Percentiles rank a stretch among this genome's conserved stretches.
Conservation (phyloP, 2,329 filamentous ascomycete species). For the Paecilomyces sp. region DNA sequence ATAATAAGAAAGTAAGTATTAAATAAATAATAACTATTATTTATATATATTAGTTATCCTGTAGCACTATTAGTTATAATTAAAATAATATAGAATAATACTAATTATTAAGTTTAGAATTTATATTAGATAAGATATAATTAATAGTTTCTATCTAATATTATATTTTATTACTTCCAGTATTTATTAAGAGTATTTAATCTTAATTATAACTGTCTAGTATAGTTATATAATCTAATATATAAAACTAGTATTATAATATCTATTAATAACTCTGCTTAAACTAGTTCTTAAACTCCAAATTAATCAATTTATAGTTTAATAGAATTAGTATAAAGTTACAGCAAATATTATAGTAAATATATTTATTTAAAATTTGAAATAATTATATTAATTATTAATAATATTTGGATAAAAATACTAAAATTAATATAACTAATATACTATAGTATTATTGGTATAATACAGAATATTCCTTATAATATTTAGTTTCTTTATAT, state of each 20-base stretch:
- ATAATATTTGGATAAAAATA: not conserved
- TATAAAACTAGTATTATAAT: not conserved
- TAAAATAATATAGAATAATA: not conserved
- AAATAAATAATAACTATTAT: not conserved
- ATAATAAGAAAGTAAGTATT: not conserved
- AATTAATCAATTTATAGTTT: not conserved
- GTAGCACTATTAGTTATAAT: no score
- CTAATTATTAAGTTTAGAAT: not conserved
- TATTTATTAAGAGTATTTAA: not conserved
- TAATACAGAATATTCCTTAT: not conserved
- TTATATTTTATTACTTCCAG: not conserved
- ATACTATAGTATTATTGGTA: not conserved
- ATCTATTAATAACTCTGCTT: not conserved
- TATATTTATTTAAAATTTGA: not conserved
- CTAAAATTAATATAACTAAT: not conserved
- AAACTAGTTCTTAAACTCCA: not conserved
- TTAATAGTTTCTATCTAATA: not conserved
- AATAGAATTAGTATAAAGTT: not conserved
- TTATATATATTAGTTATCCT: not conserved
- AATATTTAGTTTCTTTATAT: not conserved
- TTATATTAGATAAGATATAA: not conserved
- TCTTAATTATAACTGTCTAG: not conserved
- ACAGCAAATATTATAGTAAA: not conserved
- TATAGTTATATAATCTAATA: not conserved
- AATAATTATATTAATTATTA: not conserved